Conservation (phyloP, 2,329 filamentous ascomycete genomes). For the Apiospora saccharicola region DNA sequence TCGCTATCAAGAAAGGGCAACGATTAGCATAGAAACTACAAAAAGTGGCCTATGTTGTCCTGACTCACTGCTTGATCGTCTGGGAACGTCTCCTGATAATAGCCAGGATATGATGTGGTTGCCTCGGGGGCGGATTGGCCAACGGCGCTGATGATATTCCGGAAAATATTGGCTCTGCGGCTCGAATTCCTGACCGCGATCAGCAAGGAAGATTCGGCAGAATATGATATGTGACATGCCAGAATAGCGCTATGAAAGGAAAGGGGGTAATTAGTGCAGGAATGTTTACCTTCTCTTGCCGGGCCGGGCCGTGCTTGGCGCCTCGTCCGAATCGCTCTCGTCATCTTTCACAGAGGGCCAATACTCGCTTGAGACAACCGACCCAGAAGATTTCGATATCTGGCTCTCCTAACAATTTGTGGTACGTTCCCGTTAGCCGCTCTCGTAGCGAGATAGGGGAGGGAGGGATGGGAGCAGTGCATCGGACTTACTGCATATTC, state of each 20-base stretch:
- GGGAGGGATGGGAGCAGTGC: neutral
- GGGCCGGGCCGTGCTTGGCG: neutral
- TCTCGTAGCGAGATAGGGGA: neutral
- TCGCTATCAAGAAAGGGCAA: neutral
- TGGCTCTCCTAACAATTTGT: neutral
- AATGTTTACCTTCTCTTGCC: neutral
- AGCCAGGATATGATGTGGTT: neutral
- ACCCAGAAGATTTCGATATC: neutral
- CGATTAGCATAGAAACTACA: neutral
- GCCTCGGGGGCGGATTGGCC: conserved; percentile 1
- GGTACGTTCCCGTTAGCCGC: neutral
- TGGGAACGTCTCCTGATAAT: neutral
- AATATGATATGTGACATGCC: neutral
- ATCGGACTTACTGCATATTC: conserved; percentile 11
- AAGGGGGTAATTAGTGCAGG: neutral
- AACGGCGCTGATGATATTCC: conserved; percentile 13
- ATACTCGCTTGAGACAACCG: conserved; percentile 16
- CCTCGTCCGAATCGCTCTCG: conserved; percentile 5
- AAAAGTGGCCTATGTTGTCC: neutral
- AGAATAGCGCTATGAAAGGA: neutral
- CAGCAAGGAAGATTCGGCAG: neutral
- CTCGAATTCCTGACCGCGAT: conserved; percentile 7
- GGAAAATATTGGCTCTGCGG: conserved; percentile 12
- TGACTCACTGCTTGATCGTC: conserved; percentile 9
- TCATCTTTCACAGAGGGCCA: neutral